A percentile compares a stretch with the other conserved stretches of the same genome.
Evolutionary conservation across 305 asterid species (phyloP).

Genomic region (Lippia alba): DNA sequence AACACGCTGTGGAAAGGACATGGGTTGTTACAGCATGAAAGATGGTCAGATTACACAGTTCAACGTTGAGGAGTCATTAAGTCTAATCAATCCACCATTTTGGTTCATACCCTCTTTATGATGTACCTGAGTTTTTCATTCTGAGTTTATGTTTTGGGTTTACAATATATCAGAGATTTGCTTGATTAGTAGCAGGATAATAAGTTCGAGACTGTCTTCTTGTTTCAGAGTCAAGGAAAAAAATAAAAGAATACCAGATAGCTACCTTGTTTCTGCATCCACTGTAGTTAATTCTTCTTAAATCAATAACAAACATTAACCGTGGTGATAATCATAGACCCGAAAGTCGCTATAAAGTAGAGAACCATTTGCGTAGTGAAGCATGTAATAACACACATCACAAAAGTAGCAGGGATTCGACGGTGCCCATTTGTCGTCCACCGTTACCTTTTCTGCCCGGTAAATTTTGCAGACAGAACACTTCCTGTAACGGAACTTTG

Average conservation of each 20-base stretch:
- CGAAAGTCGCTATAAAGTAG: slow-evolving; percentile 72
- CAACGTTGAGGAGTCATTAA: too few relatives aligned
- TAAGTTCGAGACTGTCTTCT: too few relatives aligned
- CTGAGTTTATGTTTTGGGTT: too few relatives aligned
- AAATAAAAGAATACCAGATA: too few relatives aligned
- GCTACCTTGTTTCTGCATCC: not conserved
- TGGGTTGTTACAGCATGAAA: too few relatives aligned
- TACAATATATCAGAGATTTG: too few relatives aligned
- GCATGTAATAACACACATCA: slow-evolving; percentile 89
- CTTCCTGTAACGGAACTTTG: slow-evolving; percentile 62
- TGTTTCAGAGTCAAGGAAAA: too few relatives aligned
- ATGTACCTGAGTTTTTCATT: too few relatives aligned
- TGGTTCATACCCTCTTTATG: not conserved
- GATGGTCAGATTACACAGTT: not conserved
- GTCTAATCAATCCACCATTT: not conserved
- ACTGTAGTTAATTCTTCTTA: not conserved
- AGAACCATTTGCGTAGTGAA: slow-evolving; percentile 70
- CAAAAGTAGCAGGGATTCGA: slow-evolving; percentile 89
- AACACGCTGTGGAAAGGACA: not conserved
- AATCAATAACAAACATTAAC: slow-evolving; percentile 30
- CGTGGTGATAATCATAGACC: slow-evolving; percentile 76
- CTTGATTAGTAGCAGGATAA: too few relatives aligned
- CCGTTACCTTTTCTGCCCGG: slow-evolving; percentile 73
- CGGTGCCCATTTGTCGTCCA: slow-evolving; percentile 87
- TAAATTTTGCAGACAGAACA: slow-evolving; percentile 88